Base-by-base conservation (phyloP, 495 filamentous ascomycete genomes). In the Astrocystis sublimbata region DNA sequence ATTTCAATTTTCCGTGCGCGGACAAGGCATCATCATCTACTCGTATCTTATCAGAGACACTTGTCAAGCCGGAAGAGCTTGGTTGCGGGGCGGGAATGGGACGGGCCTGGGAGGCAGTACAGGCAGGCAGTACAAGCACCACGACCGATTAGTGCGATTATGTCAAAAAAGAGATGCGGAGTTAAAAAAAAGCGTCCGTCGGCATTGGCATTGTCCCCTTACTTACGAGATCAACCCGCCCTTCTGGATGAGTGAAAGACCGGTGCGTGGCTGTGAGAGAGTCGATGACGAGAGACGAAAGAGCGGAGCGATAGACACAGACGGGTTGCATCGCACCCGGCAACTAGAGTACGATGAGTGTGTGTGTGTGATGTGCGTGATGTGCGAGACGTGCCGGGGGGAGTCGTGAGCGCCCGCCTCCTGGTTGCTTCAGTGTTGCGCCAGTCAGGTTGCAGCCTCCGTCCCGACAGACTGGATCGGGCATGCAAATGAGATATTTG, bases 391-490 rank as follows among this genome's bases (percentile, higher is more conserved):
- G n/a, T n/a, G n/a, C n/a, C n/a, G 50, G 28, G 33, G 21, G 21
- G 56, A 35, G 57, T 19, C 57, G 42, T 30, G 43, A 51, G 21
- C 31, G 17, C 33, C 57, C 57, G 57, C 21, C 21, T 28, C 33
- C 12, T 45, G 19, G 15, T 24, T 17, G 41, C 30, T 21, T 21
- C 13, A 19, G 6, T 28, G 13, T 7, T 62, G 60, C 40, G 33
- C 31, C 41, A 42, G 49, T 43, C 1, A 12, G 41, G 43, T 62
- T 62, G 60, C 51, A 56, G 7, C 50, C 30, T 15, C 30, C 10
- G 60, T 49, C 60, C 60, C 60, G 60, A 49, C 60, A 4, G 51
- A 47, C 60, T 62, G 60, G 60, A 6, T 45, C 60, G 41, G 60
- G 5, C 46, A 62, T 55, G 60, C 50, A 62, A 52, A 46, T 42